phyloP scores from a whole-genome alignment of 1,139 yeast species.

The Kodamaea arcana region DNA sequence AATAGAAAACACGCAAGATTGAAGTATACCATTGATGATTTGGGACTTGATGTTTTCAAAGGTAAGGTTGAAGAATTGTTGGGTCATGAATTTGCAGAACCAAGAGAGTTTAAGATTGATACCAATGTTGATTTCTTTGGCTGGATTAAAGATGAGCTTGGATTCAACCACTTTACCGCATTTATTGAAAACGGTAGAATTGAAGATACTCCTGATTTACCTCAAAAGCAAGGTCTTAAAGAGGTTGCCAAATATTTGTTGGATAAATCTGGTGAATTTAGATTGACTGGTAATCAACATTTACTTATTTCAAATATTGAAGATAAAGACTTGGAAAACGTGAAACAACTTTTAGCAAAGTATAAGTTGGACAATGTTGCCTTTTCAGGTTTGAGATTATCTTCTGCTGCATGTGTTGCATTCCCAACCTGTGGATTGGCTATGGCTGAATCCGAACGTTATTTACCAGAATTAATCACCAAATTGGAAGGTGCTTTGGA shows the following conservation, averaged over 20 bases:
- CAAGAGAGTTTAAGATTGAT: constrained; percentile 70
- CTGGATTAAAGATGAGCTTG: constrained; percentile 88
- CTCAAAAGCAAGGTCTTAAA: constrained; percentile 83
- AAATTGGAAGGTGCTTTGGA: constrained; percentile 83
- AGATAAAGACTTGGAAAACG: constrained; percentile 59
- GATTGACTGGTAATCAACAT: constrained; percentile 96
- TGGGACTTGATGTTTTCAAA: constrained; percentile 81
- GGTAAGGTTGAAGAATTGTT: constrained; percentile 76
- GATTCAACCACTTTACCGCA: constrained; percentile 85
- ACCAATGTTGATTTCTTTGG: constrained; percentile 92
- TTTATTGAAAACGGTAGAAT: constrained; percentile 97
- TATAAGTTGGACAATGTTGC: constrained; percentile 83
- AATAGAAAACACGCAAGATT: constrained; percentile 97
- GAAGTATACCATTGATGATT: constrained; percentile 91
- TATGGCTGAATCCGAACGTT: constrained; percentile 98
- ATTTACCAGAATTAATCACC: constrained; percentile 75
- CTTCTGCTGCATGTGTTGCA: constrained; percentile 97
- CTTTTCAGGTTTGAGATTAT: constrained; percentile 78
- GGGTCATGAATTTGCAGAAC: constrained; percentile 70
- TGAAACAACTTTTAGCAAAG: constrained; percentile 62
- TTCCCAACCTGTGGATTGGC: constrained; percentile 99
- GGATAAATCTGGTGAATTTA: constrained; percentile 69
- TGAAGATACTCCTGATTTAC: constrained; percentile 85
- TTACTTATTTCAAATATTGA: constrained; percentile 69
- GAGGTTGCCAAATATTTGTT: constrained; percentile 69